Evolutionary conservation across 495 filamentous ascomycete genomes (phyloP).

Genomic region (Lasiosphaeriaceae sp.): DNA sequence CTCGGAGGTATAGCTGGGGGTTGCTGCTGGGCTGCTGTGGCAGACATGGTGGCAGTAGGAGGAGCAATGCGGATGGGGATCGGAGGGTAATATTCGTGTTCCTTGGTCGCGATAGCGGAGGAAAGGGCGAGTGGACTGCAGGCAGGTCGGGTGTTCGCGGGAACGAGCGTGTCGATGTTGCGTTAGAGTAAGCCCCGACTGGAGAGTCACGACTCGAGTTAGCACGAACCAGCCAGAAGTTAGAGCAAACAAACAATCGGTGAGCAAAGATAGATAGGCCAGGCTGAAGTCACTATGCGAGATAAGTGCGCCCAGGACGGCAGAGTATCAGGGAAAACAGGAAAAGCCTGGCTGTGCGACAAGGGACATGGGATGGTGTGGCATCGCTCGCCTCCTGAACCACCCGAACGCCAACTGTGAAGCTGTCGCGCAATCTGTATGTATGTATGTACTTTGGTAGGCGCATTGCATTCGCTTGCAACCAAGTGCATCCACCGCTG

Average conservation of each 20-base stretch:
- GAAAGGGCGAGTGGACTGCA: constrained; percentile 4
- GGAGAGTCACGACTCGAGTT: background rate
- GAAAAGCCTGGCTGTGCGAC: background rate
- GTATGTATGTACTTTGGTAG: background rate
- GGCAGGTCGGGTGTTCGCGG: constrained; percentile 11
- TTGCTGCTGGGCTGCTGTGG: constrained; percentile 52
- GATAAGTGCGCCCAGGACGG: constrained; percentile 14
- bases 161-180: background rate
- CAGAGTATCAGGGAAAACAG: background rate
- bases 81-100: background rate
- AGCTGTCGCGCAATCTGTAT: constrained; percentile 10
- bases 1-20: constrained; percentile 61
- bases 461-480: background rate
- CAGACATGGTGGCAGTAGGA: constrained; percentile 30
- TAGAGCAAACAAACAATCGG: constrained; percentile 23
- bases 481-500: constrained; percentile 2
- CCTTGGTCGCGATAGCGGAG: constrained; percentile 6
- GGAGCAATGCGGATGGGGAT: background rate
- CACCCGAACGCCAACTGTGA: constrained; percentile 7
- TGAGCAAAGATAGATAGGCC: constrained; percentile 17
- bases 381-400: background rate
- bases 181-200: background rate
- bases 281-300: constrained; percentile 14
- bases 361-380: constrained; percentile 1
- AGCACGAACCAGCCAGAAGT: constrained; percentile 8